Evolutionary conservation across 805 yeast species (phyloP), one percentile per base, ranked within the genome.

Genomic region (Hanseniaspora taiwanica): DNA sequence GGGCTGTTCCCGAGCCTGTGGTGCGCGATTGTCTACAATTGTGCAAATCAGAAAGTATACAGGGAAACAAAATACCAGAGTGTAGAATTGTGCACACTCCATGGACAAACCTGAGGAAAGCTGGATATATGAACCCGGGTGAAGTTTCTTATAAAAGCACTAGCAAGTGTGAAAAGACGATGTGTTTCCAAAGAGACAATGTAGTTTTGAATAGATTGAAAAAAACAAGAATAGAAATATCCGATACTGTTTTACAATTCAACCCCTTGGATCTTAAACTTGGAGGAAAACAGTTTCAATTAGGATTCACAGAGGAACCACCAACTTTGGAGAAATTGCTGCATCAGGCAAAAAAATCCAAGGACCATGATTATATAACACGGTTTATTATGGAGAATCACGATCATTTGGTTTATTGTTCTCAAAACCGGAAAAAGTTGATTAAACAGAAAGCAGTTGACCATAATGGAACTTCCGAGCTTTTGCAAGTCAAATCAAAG

Each of bases 21-120:
- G 52, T 81, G 9, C 58, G 54, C 27, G 78, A 71, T 45, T 71
- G 78, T 36, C 78, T 79, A 1, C 93, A 82, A 49, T 61, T 83
- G 42, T 78, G 89, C 21, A 80, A 82, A 54, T 80, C 83, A 9
- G 78, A 78, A 54, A 79, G 87, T 4, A 81, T 81, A 27, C 74
- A 76, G 51, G 91, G 83, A 12, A 80, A 77, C 58, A 82, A 82
- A 51, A 56, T 72, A 48, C 74, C 74, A 51, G 77, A 77, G 48
- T 64, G 81, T 43, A 73, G 78, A 2, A 70, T 82, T 7, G 70
- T 82, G 32, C 74, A 74, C 49, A 82, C 94, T 0, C 85, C 87
- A 1, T 82, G 83, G 68, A 66, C 69, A 20, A 82, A 82, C 52
- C 62, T 82, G 41, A 65, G 70, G 33, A 78, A 78, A 47, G 74